Evolutionary conservation across 176 grass and related monocot genomes (phyloP).

Genomic region (Triticum monococcum): DNA sequence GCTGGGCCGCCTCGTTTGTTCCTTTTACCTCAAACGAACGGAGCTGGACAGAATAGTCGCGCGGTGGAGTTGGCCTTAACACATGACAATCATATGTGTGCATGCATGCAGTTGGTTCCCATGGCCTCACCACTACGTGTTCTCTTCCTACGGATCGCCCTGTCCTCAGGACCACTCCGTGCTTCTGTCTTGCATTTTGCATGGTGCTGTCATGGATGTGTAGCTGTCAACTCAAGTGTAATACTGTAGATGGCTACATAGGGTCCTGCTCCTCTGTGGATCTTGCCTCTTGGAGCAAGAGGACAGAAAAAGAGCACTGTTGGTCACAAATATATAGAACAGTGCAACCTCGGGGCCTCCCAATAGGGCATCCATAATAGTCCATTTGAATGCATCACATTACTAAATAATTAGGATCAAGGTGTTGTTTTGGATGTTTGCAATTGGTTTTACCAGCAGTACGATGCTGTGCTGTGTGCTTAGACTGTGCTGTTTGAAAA

Average conservation of each 20-base stretch:
- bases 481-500: constrained; percentile 13
- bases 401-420: neutral
- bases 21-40: too few species aligned
- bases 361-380: neutral
- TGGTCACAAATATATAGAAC: neutral
- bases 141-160: neutral
- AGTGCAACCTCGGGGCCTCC: neutral
- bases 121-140: constrained; percentile 4
- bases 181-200: neutral
- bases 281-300: neutral
- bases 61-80: too few species aligned
- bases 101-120: neutral
- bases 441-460: neutral
- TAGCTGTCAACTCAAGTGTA: neutral
- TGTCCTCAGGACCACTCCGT: neutral
- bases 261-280: neutral
- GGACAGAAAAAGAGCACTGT: neutral
- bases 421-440: neutral
- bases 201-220: neutral
- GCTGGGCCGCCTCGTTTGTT: too few species aligned
- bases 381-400: neutral
- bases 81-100: neutral
- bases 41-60: too few species aligned
- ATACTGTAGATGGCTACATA: neutral
- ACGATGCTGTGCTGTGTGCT: neutral